Conservation (phyloP, 169 alveolate genomes). For the Babesia bovis region DNA sequence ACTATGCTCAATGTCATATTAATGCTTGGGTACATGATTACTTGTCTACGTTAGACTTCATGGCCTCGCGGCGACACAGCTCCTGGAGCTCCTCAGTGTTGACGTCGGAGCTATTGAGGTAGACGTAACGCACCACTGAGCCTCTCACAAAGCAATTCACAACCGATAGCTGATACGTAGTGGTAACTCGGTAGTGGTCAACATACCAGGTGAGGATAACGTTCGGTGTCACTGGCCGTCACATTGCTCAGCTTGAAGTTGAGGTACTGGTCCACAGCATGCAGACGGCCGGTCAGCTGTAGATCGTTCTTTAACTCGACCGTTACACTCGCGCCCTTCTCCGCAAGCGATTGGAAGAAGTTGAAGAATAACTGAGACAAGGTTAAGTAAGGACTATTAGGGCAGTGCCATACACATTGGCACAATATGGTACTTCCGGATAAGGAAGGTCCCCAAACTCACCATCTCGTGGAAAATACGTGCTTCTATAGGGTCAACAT, state of each 20-base stretch:
- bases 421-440: neutral
- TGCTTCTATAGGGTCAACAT: too few species aligned
- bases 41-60: conserved; percentile 66
- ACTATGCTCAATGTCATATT: neutral
- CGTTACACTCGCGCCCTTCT: conserved; percentile 86
- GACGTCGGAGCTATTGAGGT: conserved; percentile 86
- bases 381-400: too few species aligned
- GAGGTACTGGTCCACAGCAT: conserved; percentile 90
- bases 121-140: conserved; percentile 92
- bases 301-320: conserved; percentile 92
- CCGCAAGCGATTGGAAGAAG: conserved; percentile 89
- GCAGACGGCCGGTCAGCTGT: conserved; percentile 89
- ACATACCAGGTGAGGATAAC: conserved; percentile 88
- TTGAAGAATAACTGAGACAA: conserved; percentile 82
- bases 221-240: conserved; percentile 87
- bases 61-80: conserved; percentile 86
- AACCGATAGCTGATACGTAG: conserved; percentile 67
- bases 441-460: neutral
- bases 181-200: neutral
- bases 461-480: conserved; percentile 11
- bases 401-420: too few species aligned
- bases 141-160: conserved; percentile 93
- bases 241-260: conserved; percentile 89
- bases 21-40: neutral
- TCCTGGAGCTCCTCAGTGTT: conserved; percentile 88